Evolutionary conservation across 371 early-diverging fungal species (phyloP).

Genomic region (Rhizopus arrhizus): DNA sequence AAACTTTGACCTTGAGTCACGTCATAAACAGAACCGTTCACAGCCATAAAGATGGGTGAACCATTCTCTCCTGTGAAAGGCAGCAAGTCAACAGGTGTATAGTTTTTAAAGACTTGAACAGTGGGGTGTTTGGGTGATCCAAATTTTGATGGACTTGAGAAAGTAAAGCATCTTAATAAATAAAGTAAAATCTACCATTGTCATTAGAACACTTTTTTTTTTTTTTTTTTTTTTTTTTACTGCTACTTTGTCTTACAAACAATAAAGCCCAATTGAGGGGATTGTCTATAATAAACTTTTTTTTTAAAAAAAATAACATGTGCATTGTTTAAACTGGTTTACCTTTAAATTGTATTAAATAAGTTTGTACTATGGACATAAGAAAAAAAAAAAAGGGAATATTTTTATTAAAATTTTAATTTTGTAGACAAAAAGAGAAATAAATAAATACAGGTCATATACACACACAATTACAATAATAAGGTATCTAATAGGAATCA

Average conservation of each 20-base stretch:
- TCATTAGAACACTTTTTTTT: background rate
- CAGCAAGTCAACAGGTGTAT: constrained; percentile 69
- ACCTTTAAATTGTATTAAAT: constrained; percentile 19
- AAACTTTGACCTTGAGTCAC: constrained; percentile 84
- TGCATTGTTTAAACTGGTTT: background rate
- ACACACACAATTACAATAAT: background rate
- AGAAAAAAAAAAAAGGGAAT: background rate
- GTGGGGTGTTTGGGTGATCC: constrained; percentile 48
- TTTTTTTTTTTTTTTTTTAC: background rate
- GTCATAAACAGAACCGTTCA: constrained; percentile 87
- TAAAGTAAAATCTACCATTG: background rate
- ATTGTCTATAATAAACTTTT: constrained; percentile 14
- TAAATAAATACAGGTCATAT: background rate
- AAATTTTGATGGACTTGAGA: constrained; percentile 15
- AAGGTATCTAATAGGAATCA: background rate
- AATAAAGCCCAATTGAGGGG: constrained; percentile 32
- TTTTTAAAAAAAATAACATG: background rate
- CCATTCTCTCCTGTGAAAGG: constrained; percentile 60
- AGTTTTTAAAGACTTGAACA: constrained; percentile 64
- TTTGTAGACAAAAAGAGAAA: background rate
- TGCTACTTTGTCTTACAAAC: constrained; percentile 12
- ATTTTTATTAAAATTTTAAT: background rate
- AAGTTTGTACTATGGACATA: constrained; percentile 9
- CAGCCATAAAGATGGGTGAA: constrained; percentile 73
- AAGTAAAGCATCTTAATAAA: constrained; percentile 20